Base-by-base conservation (phyloP, 192 early-diverging fungal genomes). In the Gamsiella multidivaricata region DNA sequence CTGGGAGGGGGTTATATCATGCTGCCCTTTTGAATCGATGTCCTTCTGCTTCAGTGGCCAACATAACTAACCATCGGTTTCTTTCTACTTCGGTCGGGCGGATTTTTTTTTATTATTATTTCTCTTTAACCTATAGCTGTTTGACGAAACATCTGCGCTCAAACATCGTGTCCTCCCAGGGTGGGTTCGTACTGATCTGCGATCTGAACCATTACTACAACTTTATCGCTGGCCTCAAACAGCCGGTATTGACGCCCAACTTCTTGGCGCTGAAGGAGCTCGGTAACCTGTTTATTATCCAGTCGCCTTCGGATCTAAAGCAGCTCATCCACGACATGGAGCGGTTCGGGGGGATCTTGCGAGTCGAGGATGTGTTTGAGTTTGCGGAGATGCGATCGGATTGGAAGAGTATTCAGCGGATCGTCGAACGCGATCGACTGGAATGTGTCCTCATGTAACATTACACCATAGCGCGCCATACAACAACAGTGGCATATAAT, bases 121-220 rank as follows among this genome's bases (percentile, higher is more conserved):
- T 45, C 52, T 42, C 20, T 41, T 20, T 23, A 33, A 23, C 14
- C 45, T 45, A 17, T 80, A 94, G 93, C 51, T 84, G 91, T 52
- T 87, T 99, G 34, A 82, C 88, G 57, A 94, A 96, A 54, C 92
- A 97, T 80, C 80, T 99, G 29, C 92, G 92, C 54, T 79, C 87
- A 55, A 92, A 90, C 61, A 90, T 90, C 34, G 90, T 99, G 31
- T 93, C 88, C 23, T 90, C 91, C 47, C 82, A 88, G 7, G 97
- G 97, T 11, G 95, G 95, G 0, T 92, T 96, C 67, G 95, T 95
- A 80, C 88, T 97, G 26, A 96, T 98, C 49, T 92, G 91, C 61
- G 94, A 95, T 65, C 65, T 95, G 64, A 95, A 95, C 82, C 70
- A 83, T 31, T 95, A 94, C 67, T 91, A 92, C 75, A 86, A 88